phyloP scores from a whole-genome alignment of 2,329 filamentous ascomycete species.

The Hymenoscyphus infarciens region DNA sequence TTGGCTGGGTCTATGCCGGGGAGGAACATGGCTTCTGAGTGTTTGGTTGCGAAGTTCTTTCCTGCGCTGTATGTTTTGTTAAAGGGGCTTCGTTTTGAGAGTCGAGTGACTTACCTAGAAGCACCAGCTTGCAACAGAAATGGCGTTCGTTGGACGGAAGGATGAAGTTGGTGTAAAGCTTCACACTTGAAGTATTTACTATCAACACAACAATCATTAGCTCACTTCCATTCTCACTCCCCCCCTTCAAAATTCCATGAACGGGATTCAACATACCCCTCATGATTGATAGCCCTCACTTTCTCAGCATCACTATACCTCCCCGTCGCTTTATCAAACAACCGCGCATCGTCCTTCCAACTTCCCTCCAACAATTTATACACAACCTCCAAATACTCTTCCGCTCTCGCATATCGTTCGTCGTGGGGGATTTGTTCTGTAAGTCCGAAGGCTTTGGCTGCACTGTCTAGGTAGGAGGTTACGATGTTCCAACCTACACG shows the following conservation, averaged over 20 bases:
- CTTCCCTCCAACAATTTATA: slow-evolving; percentile 42
- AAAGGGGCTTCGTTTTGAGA: too few relatives aligned
- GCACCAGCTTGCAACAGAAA: slow-evolving; percentile 59
- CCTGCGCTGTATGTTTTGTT: slow-evolving; percentile 42
- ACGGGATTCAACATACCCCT: slow-evolving; percentile 37
- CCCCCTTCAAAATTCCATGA: too few relatives aligned
- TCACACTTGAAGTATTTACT: slow-evolving; percentile 58
- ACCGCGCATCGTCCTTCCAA: slow-evolving; percentile 48
- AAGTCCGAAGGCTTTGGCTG: slow-evolving; percentile 58
- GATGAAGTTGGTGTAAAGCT: slow-evolving; percentile 53
- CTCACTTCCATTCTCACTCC: too few relatives aligned
- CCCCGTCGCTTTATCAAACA: slow-evolving; percentile 58
- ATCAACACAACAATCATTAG: too few relatives aligned
- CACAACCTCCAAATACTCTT: slow-evolving; percentile 60
- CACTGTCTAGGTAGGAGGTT: slow-evolving; percentile 63
- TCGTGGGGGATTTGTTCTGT: slow-evolving; percentile 58
- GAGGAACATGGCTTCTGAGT: slow-evolving; percentile 68
- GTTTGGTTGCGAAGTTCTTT: slow-evolving; percentile 62
- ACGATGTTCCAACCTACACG: slow-evolving; percentile 40
- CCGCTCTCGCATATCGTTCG: slow-evolving; percentile 58
- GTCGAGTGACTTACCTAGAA: slow-evolving; percentile 40
- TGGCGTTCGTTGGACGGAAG: slow-evolving; percentile 25
- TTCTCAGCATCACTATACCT: slow-evolving; percentile 38
- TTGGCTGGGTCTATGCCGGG: slow-evolving; percentile 48
- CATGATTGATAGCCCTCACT: slow-evolving; percentile 57